These are phyloP conservation scores for Candida tallmaniae DNA, from an alignment of 805 yeast species.

Conservation along the genomic window DNA sequence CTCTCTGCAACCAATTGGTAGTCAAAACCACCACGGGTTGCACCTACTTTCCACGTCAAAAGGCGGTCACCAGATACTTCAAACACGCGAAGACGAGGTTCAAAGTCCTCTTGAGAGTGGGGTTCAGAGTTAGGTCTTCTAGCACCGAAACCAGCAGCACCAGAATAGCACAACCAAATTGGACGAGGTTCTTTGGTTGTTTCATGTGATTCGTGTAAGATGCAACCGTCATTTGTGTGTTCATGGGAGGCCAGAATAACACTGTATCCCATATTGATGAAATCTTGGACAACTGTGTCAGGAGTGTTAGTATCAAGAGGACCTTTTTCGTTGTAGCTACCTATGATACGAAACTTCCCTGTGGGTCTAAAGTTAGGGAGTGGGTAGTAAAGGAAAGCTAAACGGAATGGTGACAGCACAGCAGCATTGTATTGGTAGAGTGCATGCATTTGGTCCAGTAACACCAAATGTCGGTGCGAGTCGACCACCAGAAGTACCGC, in stretches of 20 bases:
- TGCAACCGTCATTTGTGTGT: constrained; percentile 41
- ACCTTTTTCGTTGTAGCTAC: constrained; percentile 35
- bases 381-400: constrained; percentile 38
- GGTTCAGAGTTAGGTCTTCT: no score
- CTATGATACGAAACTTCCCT: constrained; percentile 36
- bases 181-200: constrained; percentile 8
- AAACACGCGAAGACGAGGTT: constrained; percentile 31
- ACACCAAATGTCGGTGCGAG: constrained; percentile 23
- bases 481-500: constrained; percentile 33
- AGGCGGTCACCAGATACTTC: constrained; percentile 23
- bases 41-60: constrained; percentile 36
- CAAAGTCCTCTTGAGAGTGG: constrained; percentile 22
- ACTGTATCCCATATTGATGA: constrained; percentile 30
- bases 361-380: constrained; percentile 38
- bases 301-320: constrained; percentile 26
- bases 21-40: constrained; percentile 22
- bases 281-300: constrained; percentile 27
- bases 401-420: constrained; percentile 17
- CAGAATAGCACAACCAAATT: constrained; percentile 39
- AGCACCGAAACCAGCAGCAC: constrained; percentile 36
- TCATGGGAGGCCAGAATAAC: constrained; percentile 41
- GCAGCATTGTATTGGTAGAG: constrained; percentile 24
- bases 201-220: constrained; percentile 14
- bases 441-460: constrained; percentile 30
- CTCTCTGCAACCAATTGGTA: constrained; percentile 20